Percentiles rank a stretch among this genome's conserved stretches.
Conservation (phyloP, 2,329 filamentous ascomycete genomes). For the Clarireedia hainanense region DNA sequence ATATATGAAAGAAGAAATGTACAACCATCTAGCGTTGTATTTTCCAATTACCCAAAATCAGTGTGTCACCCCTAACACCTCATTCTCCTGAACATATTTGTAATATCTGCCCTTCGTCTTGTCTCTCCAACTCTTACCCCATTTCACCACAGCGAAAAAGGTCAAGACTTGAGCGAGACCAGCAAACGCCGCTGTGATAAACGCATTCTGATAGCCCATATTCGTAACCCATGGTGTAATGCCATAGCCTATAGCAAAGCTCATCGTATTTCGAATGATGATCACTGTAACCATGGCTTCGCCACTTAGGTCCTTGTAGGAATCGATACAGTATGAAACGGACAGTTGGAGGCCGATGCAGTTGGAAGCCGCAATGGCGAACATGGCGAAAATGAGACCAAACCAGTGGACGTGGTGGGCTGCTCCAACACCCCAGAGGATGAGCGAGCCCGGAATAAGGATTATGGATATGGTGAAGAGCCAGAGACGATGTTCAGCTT, state of each 20-base stretch:
- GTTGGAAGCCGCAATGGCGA: slow-evolving; percentile 36
- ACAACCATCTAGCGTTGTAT: no score
- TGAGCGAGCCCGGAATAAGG: slow-evolving; percentile 36
- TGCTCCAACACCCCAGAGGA: slow-evolving; percentile 45
- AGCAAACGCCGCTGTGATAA: slow-evolving; percentile 34
- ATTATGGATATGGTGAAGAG: slow-evolving; percentile 31
- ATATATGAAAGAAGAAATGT: no score
- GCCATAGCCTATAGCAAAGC: slow-evolving; percentile 43
- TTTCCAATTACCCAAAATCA: background rate
- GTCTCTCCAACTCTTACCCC: slow-evolving; percentile 37
- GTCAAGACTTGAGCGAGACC: slow-evolving; percentile 33
- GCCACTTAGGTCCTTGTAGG: slow-evolving; percentile 39
- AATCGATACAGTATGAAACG: slow-evolving; percentile 39
- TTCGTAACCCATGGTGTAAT: slow-evolving; percentile 38
- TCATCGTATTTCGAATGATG: slow-evolving; percentile 40
- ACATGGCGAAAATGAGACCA: slow-evolving; percentile 41
- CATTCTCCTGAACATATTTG: slow-evolving; percentile 30
- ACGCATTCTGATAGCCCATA: slow-evolving; percentile 37
- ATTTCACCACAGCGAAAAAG: slow-evolving; percentile 40
- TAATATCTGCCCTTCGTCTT: slow-evolving; percentile 32
- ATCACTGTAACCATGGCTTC: slow-evolving; percentile 44
- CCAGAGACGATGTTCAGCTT: slow-evolving; percentile 29
- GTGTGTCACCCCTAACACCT: slow-evolving; percentile 11
- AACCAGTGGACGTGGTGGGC: slow-evolving; percentile 38
- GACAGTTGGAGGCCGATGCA: slow-evolving; percentile 36